Base-by-base conservation (phyloP, 2,329 filamentous ascomycete genomes). In the Macrophomina tecta region DNA sequence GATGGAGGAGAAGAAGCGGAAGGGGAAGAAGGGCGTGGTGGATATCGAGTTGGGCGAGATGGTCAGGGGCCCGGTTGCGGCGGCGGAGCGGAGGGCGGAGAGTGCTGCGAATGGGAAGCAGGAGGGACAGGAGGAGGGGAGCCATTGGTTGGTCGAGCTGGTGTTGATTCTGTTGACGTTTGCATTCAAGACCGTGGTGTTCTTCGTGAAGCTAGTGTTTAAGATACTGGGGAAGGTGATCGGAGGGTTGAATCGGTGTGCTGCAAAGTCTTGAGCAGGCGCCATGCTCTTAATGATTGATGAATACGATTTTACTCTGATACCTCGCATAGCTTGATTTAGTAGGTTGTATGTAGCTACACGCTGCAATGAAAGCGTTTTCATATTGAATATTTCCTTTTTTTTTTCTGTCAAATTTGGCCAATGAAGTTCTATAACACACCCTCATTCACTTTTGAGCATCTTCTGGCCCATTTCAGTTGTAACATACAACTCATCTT, bases 161-260 rank as follows among this genome's bases (percentile, higher is more conserved):
- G 72, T 81, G 5, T 74, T 83, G 4, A 72, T 72, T 1, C 68
- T 82, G 30, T 67, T 82, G 40, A 78, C 76, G 0, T 77, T 82
- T 69, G 75, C 74, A 5, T 78, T 83, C 64, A 82, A 81, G 71
- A 74, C 76, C 1, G 74, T 80, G 2, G 77, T 82, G 2, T 82
- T 77, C 68, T 74, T 82, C 51, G 64, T 83, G 6, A 75, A 75
- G 60, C 72, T 82, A 16, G 75, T 73, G 2, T 75, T 83, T 28
- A 82, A 80, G 74, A 73, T 81, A 45, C 73, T 81, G 23, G 72
- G 77, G 42, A 77, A 75, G 3, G 71, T 81, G 6, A 72, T 81
- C 2, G 76, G 79, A 23, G 76, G 78, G 73, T 72, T 77, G 42
- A 75, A 73, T n/a, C 65, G 73, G 66, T 75, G 78, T 67, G 74